phyloP scores from a whole-genome alignment of 768 basidiomycete genomes.

The Boletus edulis region DNA sequence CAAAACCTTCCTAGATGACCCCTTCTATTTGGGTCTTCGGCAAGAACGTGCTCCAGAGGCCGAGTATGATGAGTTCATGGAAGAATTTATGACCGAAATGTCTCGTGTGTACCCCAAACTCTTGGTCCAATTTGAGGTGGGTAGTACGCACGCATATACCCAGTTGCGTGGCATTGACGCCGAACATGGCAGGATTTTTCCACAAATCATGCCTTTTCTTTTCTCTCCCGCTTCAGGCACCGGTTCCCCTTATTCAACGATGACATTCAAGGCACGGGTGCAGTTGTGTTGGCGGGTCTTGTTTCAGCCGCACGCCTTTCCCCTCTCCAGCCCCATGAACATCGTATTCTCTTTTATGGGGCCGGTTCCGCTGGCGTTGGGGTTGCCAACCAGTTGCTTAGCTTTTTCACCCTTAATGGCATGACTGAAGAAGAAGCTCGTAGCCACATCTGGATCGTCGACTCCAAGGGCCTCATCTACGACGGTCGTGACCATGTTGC shows the following conservation, averaged over 20 bases:
- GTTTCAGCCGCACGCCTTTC: slow-evolving; percentile 82
- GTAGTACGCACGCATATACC: slow-evolving; percentile 3
- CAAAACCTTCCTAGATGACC: slow-evolving; percentile 74
- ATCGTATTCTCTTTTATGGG: slow-evolving; percentile 89
- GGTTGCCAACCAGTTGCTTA: slow-evolving; percentile 84
- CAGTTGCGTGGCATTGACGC: neutral
- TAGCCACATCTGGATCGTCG: slow-evolving; percentile 75
- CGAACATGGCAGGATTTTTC: slow-evolving; percentile 68
- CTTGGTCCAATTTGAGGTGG: slow-evolving; percentile 81
- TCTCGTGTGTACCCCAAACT: slow-evolving; percentile 70
- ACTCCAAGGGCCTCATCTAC: slow-evolving; percentile 85
- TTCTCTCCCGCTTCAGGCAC: slow-evolving; percentile 72
- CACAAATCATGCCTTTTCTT: slow-evolving; percentile 87
- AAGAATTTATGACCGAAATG: slow-evolving; percentile 90
- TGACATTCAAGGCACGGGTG: slow-evolving; percentile 89
- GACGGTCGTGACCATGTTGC: slow-evolving; percentile 68
- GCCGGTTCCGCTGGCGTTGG: slow-evolving; percentile 92
- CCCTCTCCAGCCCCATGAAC: slow-evolving; percentile 60
- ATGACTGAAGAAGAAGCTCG: slow-evolving; percentile 76
- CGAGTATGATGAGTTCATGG: slow-evolving; percentile 82
- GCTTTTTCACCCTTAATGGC: slow-evolving; percentile 84
- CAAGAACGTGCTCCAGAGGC: slow-evolving; percentile 61
- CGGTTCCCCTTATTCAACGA: slow-evolving; percentile 86
- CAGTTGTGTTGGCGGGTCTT: slow-evolving; percentile 89
- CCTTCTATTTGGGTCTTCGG: slow-evolving; percentile 84